A percentile compares a stretch with the other conserved stretches of the same genome.
These are phyloP conservation scores for Colletotrichum viniferum DNA, from an alignment of 2,329 filamentous ascomycete genomes.

Conservation along the genomic window DNA sequence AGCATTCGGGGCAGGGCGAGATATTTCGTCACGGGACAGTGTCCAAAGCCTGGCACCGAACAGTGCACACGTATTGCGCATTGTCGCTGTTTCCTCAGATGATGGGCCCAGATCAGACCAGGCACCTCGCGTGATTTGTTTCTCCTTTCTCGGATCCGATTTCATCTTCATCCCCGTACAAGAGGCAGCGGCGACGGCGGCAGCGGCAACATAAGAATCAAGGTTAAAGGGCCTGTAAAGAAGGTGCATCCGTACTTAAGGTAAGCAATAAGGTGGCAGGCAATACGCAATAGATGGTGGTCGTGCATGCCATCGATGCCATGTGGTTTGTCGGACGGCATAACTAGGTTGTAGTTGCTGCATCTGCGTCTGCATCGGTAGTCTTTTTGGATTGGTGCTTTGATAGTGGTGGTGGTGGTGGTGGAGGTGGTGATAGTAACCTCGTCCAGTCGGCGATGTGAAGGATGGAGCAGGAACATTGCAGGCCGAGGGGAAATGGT, in stretches of 20 bases:
- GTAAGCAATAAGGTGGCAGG: neutral
- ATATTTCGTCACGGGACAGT: neutral
- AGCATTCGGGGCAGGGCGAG: neutral
- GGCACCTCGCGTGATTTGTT: neutral
- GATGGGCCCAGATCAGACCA: neutral
- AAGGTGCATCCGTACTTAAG: neutral
- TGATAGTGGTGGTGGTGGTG: neutral
- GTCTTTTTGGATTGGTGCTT: neutral
- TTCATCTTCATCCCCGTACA: neutral
- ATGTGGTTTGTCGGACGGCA: neutral
- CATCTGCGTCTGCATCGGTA: neutral
- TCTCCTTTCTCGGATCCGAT: conserved; percentile 1
- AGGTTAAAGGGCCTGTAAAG: neutral
- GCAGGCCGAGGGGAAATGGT: neutral
- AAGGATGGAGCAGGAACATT: neutral
- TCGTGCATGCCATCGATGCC: neutral
- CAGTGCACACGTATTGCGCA: neutral
- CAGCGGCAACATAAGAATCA: neutral
- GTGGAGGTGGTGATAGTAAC: neutral
- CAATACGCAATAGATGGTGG: neutral
- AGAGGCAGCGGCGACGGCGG: neutral
- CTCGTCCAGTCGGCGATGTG: neutral
- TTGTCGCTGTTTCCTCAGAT: neutral
- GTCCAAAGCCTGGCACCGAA: neutral
- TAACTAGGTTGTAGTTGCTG: neutral